phyloP scores from a whole-genome alignment of 2,329 filamentous ascomycete species.

The Ceratocystis ficicola region DNA sequence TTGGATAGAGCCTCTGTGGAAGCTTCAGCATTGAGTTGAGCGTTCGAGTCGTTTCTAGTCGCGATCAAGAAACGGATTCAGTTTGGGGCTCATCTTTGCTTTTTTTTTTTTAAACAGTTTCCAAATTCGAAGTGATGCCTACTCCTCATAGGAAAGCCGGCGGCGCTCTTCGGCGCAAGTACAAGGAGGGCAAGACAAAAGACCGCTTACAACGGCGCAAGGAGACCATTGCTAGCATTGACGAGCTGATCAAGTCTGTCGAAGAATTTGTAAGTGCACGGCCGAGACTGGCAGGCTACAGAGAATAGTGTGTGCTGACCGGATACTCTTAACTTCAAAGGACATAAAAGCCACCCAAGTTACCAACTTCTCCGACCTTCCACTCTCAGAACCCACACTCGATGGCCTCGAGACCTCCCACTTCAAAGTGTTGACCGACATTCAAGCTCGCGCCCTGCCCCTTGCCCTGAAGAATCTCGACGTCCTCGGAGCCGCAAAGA shows the following conservation, averaged over 20 bases:
- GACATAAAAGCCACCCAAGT: conserved; percentile 47
- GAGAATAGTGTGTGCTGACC: neutral
- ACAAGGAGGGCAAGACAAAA: conserved; percentile 22
- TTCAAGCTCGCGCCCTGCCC: conserved; percentile 82
- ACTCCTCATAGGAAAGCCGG: conserved; percentile 16
- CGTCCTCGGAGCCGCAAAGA: conserved; percentile 89
- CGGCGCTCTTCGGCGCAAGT: conserved; percentile 18
- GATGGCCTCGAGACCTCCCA: conserved; percentile 73
- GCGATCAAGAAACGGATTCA: neutral
- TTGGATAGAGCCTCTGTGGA: neutral
- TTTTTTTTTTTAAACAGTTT: neutral
- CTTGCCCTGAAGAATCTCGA: conserved; percentile 74
- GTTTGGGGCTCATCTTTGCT: no score
- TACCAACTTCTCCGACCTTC: conserved; percentile 69
- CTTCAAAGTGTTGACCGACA: conserved; percentile 81
- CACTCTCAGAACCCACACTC: conserved; percentile 68
- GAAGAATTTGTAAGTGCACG: conserved; percentile 32
- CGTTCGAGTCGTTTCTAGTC: neutral
- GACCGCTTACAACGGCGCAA: conserved; percentile 28
- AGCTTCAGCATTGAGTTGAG: neutral
- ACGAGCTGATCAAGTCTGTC: conserved; percentile 32
- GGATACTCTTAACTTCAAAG: conserved; percentile 29
- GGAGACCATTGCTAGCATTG: conserved; percentile 33
- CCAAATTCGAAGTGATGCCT: conserved; percentile 8
- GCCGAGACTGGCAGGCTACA: neutral